Evolutionary conservation across 345 rosid species (phyloP).

Genomic region (Camelina neglecta): DNA sequence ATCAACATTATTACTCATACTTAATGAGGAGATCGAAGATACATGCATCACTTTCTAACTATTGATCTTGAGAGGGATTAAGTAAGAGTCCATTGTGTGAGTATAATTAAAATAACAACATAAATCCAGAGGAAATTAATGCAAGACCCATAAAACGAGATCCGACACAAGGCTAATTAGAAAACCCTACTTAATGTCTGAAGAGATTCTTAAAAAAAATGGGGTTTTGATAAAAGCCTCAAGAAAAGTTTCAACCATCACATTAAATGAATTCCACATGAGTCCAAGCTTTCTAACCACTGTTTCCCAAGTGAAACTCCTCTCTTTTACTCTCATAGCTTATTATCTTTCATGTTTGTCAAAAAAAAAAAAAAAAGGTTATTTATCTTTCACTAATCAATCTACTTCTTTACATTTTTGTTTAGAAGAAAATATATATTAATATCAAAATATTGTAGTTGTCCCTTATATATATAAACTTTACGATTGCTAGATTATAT

Average conservation of each 20-base stretch:
- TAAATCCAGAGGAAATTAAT: conserved; percentile 45
- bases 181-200: conserved; percentile 47
- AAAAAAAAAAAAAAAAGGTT: not conserved
- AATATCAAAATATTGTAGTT: not conserved
- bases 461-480: not conserved
- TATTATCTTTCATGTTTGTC: not conserved
- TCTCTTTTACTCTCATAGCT: conserved; percentile 38
- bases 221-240: conserved; percentile 39
- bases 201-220: conserved; percentile 44
- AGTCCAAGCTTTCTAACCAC: conserved; percentile 64
- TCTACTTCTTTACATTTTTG: not conserved
- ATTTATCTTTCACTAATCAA: conserved; percentile 6
- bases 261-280: conserved; percentile 74
- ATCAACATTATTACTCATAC: not conserved
- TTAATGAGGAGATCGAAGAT: conserved; percentile 19
- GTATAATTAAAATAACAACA: conserved; percentile 42
- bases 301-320: conserved; percentile 47
- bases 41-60: conserved; percentile 39
- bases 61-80: conserved; percentile 31
- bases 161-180: conserved; percentile 58
- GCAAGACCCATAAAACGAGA: conserved; percentile 55
- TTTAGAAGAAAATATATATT: not conserved
- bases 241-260: conserved; percentile 51
- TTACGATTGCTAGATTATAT: not conserved
- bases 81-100: not conserved